Percentiles rank a stretch among this genome's conserved stretches.
phyloP scores from a whole-genome alignment of 305 asterid species.

The Fraxinus platypoda region DNA sequence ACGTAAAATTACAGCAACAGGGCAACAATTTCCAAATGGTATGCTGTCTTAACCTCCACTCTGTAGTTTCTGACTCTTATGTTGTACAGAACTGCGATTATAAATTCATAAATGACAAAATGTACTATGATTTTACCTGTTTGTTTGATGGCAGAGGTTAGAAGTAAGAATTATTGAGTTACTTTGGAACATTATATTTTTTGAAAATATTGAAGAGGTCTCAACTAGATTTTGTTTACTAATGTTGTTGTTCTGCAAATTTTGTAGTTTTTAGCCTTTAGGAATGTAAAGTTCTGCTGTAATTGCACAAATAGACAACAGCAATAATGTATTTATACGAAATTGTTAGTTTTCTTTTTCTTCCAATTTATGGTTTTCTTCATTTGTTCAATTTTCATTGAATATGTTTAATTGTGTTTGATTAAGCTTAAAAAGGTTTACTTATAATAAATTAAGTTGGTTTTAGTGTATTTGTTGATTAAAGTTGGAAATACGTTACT shows the following conservation, averaged over 20 bases:
- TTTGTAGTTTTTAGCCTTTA: slow-evolving; percentile 15
- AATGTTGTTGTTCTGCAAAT: neutral
- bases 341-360: neutral
- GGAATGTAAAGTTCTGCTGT: slow-evolving; percentile 15
- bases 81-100: slow-evolving; percentile 2
- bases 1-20: neutral
- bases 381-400: neutral
- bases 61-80: neutral
- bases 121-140: slow-evolving; percentile 1
- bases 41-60: slow-evolving; percentile 11
- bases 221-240: neutral
- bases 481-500: neutral
- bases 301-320: slow-evolving; percentile 1
- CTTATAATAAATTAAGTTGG: neutral
- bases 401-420: neutral
- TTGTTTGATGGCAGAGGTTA: slow-evolving; percentile 15
- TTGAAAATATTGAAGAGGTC: slow-evolving; percentile 6
- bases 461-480: neutral
- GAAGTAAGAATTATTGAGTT: neutral
- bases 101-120: slow-evolving; percentile 10
- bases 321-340: neutral
- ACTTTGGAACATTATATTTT: neutral
- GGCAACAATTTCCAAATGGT: slow-evolving; percentile 5
- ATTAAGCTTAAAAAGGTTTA: neutral
- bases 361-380: neutral